These are phyloP conservation scores for Populus ilicifolia DNA, from an alignment of 345 rosid genomes.

Conservation along the genomic window DNA sequence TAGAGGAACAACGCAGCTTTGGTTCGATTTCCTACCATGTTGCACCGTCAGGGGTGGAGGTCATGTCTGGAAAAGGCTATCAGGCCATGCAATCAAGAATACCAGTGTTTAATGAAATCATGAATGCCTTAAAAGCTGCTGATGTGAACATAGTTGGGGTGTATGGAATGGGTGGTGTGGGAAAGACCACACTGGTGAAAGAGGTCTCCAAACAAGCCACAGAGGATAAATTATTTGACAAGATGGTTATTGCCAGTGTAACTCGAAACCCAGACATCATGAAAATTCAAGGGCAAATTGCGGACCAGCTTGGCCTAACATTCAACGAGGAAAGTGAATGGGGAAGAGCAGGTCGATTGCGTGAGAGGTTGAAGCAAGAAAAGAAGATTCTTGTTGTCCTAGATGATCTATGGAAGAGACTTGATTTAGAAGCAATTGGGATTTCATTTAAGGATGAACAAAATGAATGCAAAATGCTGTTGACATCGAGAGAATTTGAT, in stretches of 20 bases:
- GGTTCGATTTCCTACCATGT: background rate
- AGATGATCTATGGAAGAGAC: slow-evolving; percentile 28
- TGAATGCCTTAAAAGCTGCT: background rate
- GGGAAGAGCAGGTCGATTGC: slow-evolving; percentile 16
- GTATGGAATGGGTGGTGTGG: slow-evolving; percentile 17
- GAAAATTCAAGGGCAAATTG: slow-evolving; percentile 22
- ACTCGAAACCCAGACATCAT: slow-evolving; percentile 7
- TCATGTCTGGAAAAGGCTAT: background rate
- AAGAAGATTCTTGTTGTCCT: slow-evolving; percentile 30
- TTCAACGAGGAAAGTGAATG: slow-evolving; percentile 4
- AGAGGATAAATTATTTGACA: slow-evolving; percentile 6
- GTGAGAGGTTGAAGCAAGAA: background rate
- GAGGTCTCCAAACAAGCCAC: background rate
- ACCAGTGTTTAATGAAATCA: background rate
- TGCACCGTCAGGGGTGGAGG: background rate
- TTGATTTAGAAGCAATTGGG: slow-evolving; percentile 24
- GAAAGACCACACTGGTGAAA: slow-evolving; percentile 19
- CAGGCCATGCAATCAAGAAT: slow-evolving; percentile 3
- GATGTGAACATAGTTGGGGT: slow-evolving; percentile 7
- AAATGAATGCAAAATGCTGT: slow-evolving; percentile 21
- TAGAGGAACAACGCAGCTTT: background rate
- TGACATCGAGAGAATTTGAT: slow-evolving; percentile 17
- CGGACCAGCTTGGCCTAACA: slow-evolving; percentile 1
- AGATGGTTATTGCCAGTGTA: background rate
- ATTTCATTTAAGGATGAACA: slow-evolving; percentile 12